Percentiles rank a stretch among this genome's conserved stretches.
Evolutionary conservation across 495 filamentous ascomycete genomes (phyloP).

Genomic region (Massariosphaeria phaeospora): DNA sequence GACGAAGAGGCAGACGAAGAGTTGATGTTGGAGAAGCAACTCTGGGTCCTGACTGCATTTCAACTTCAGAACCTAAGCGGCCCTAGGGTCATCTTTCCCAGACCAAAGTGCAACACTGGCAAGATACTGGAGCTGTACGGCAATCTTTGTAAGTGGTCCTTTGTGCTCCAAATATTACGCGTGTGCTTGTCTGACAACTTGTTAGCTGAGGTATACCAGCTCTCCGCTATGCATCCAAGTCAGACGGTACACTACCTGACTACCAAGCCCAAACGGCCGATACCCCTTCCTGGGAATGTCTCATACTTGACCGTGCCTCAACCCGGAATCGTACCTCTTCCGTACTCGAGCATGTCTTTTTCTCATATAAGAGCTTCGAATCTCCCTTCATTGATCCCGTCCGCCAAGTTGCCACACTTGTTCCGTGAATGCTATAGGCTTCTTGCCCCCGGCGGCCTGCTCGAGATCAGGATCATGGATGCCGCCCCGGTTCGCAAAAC

Average conservation of each 20-base stretch:
- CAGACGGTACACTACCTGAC: conserved; percentile 32
- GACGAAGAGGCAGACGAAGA: conserved; percentile 31
- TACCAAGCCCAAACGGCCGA: conserved; percentile 15
- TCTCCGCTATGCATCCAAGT: conserved; percentile 33
- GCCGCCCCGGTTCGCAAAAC: conserved; percentile 30
- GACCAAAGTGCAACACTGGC: conserved; percentile 11
- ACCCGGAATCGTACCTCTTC: conserved; percentile 24
- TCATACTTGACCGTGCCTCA: conserved; percentile 23
- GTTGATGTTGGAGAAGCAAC: conserved; percentile 31
- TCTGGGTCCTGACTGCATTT: conserved; percentile 37
- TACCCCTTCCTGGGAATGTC: conserved; percentile 30
- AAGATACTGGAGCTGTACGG: conserved; percentile 34
- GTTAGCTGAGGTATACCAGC: conserved; percentile 32
- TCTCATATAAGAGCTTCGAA: conserved; percentile 32
- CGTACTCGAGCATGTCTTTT: conserved; percentile 24
- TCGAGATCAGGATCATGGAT: conserved; percentile 35
- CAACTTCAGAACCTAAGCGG: conserved; percentile 28
- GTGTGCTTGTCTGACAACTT: background rate
- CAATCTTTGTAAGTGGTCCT: conserved; percentile 30
- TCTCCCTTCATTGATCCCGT: conserved; percentile 30
- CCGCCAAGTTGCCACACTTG: conserved; percentile 28
- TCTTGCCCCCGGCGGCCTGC: conserved; percentile 32
- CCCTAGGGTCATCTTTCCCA: conserved; percentile 14
- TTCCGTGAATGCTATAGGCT: conserved; percentile 33
- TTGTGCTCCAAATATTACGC: too few species aligned